phyloP scores from a whole-genome alignment of 2,329 filamentous ascomycete genomes.

The Pezizomycotina sp. region DNA sequence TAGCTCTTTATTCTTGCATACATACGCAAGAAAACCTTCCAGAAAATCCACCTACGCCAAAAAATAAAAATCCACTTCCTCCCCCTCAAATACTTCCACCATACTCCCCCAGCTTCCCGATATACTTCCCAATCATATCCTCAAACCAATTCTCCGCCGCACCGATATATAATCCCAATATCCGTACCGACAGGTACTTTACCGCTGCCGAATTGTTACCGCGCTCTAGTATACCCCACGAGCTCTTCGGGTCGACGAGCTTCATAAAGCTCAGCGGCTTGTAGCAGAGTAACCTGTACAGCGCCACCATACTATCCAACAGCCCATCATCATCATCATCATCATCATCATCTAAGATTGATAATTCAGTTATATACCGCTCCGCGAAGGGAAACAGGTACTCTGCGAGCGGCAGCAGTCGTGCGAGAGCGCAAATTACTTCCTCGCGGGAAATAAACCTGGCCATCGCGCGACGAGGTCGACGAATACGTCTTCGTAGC shows the following conservation, averaged over 20 bases:
- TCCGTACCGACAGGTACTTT: constrained; percentile 64
- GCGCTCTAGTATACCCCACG: constrained; percentile 27
- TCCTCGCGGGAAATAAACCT: constrained; percentile 26
- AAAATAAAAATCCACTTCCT: constrained; percentile 62
- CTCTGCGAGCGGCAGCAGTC: constrained; percentile 66
- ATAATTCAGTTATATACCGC: too few relatives aligned
- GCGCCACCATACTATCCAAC: constrained; percentile 13
- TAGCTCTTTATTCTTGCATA: too few relatives aligned
- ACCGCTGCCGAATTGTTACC: constrained; percentile 41
- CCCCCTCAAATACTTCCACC: constrained; percentile 57
- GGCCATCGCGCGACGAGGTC: constrained; percentile 24
- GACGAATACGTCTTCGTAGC: constrained; percentile 23
- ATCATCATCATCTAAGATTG: too few relatives aligned
- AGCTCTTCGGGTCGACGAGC: constrained; percentile 10
- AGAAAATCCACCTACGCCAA: constrained; percentile 33
- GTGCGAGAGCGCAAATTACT: constrained; percentile 56
- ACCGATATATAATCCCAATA: constrained; percentile 62
- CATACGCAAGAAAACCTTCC: too few relatives aligned
- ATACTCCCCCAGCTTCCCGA: constrained; percentile 44
- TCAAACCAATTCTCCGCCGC: constrained; percentile 67
- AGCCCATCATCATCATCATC: not conserved
- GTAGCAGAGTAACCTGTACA: constrained; percentile 19
- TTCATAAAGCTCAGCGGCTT: constrained; percentile 15
- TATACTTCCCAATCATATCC: constrained; percentile 48
- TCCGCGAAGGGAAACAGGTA: constrained; percentile 60